Percentiles rank a stretch among this genome's conserved stretches.
phyloP scores from a whole-genome alignment of 306 rosid species.

The Alnus glutinosa region DNA sequence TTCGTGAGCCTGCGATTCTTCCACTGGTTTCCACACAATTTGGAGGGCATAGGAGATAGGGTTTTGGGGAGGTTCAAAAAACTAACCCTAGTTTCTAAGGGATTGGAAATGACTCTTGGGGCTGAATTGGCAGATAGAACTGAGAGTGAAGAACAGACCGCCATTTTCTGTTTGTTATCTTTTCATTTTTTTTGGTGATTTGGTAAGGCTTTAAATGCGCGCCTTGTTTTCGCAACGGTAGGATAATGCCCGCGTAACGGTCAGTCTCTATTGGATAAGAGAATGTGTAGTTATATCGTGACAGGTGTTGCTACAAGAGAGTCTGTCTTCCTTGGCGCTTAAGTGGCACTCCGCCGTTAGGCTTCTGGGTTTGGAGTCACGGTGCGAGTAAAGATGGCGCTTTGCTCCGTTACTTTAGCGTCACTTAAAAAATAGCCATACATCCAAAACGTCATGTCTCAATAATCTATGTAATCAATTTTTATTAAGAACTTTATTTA shows the following conservation, averaged over 20 bases:
- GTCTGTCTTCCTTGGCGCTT: neutral
- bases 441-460: no score
- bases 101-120: slow-evolving; percentile 40
- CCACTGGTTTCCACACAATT: slow-evolving; percentile 25
- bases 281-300: neutral
- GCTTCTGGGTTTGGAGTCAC: neutral
- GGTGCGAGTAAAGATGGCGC: no score
- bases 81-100: slow-evolving; percentile 7
- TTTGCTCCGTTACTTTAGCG: no score
- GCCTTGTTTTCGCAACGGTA: slow-evolving; percentile 22
- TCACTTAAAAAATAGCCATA: no score
- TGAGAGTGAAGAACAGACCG: slow-evolving; percentile 52
- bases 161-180: slow-evolving; percentile 42
- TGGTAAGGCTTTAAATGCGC: slow-evolving; percentile 27
- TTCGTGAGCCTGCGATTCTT: slow-evolving; percentile 32
- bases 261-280: neutral
- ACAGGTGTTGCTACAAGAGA: neutral
- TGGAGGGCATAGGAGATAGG: slow-evolving; percentile 18
- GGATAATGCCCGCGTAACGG: neutral
- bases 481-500: no score
- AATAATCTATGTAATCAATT: no score
- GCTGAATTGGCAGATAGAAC: slow-evolving; percentile 35
- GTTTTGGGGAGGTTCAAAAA: slow-evolving; percentile 16
- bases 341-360: neutral
- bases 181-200: slow-evolving; percentile 14